phyloP scores from a whole-genome alignment of 2,329 filamentous ascomycete genomes.

The Chaetomium sp. region DNA sequence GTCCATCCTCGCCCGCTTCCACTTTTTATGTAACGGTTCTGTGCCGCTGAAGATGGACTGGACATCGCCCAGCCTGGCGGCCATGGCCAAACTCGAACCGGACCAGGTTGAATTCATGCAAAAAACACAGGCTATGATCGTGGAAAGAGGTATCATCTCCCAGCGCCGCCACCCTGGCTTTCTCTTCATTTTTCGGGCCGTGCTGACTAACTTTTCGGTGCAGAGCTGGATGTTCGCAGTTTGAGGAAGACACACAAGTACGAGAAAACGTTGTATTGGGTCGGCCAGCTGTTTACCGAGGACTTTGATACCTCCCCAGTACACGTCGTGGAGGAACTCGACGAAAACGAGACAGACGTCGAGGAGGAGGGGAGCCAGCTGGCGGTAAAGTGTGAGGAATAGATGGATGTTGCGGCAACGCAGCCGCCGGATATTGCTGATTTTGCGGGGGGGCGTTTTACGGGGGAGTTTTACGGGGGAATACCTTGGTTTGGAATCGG shows the following conservation, averaged over 20 bases:
- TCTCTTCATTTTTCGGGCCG: not conserved
- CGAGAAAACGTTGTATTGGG: constrained; percentile 30
- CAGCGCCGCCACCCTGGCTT: not conserved
- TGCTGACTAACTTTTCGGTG: not conserved
- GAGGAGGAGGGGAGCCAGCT: not conserved
- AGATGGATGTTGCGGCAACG: not conserved
- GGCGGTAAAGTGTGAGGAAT: not conserved
- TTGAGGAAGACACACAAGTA: constrained; percentile 27
- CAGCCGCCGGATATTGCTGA: not conserved
- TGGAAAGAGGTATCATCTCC: constrained; percentile 21
- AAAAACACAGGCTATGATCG: constrained; percentile 27
- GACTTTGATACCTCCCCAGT: constrained; percentile 32
- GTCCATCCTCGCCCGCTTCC: constrained; percentile 34
- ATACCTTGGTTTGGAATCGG: not conserved
- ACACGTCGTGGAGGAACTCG: constrained; percentile 26
- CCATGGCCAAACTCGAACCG: constrained; percentile 28
- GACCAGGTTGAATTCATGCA: constrained; percentile 31
- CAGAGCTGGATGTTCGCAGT: constrained; percentile 23
- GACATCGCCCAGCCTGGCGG: constrained; percentile 21
- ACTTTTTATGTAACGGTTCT: constrained; percentile 34
- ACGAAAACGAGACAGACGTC: not conserved
- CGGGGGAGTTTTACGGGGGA: no score
- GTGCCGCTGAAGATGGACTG: constrained; percentile 31
- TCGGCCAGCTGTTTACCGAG: constrained; percentile 30
- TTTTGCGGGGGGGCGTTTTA: not conserved